A percentile compares a stretch with the other conserved stretches of the same genome.
These are phyloP conservation scores for Sphaceloma murrayae DNA, from an alignment of 2,329 filamentous ascomycete species.

Conservation along the genomic window DNA sequence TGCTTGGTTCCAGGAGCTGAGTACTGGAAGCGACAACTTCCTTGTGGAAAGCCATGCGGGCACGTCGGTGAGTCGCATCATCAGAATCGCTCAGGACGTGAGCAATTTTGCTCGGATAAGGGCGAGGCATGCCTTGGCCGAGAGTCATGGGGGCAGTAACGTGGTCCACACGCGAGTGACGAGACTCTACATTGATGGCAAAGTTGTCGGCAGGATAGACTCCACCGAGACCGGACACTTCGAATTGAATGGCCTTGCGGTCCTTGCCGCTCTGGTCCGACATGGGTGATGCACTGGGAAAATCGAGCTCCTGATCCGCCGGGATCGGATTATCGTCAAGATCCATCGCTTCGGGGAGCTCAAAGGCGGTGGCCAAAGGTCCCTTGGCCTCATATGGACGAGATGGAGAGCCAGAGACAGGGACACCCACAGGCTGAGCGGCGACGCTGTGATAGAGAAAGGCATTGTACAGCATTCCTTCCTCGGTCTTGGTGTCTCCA, in stretches of 20 bases:
- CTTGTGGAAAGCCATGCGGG: conserved; percentile 47
- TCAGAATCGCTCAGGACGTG: conserved; percentile 26
- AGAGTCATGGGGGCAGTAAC: conserved; percentile 5
- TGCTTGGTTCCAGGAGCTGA: conserved; percentile 46
- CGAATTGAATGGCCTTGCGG: conserved; percentile 31
- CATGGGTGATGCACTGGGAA: conserved; percentile 29
- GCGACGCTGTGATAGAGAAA: conserved; percentile 27
- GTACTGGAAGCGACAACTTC: conserved; percentile 57
- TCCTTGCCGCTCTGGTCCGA: conserved; percentile 23
- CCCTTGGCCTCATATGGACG: conserved; percentile 20
- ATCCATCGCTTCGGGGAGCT: conserved; percentile 29
- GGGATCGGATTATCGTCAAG: conserved; percentile 31
- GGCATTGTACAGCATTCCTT: conserved; percentile 16
- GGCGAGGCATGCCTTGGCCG: conserved; percentile 6
- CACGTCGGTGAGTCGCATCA: conserved; percentile 13
- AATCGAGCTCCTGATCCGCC: conserved; percentile 29
- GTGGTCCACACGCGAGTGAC: conserved; percentile 22
- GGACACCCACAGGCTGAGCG: conserved; percentile 28
- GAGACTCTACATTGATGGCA: conserved; percentile 41
- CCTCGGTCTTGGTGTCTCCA: conserved; percentile 43
- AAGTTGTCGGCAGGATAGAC: conserved; percentile 50
- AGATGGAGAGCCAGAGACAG: neutral
- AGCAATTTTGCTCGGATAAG: conserved; percentile 28
- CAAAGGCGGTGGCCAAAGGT: conserved; percentile 23
- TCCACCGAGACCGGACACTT: conserved; percentile 49